phyloP scores from a whole-genome alignment of 176 grass and related monocot genomes.

The Phoenix roebelenii region DNA sequence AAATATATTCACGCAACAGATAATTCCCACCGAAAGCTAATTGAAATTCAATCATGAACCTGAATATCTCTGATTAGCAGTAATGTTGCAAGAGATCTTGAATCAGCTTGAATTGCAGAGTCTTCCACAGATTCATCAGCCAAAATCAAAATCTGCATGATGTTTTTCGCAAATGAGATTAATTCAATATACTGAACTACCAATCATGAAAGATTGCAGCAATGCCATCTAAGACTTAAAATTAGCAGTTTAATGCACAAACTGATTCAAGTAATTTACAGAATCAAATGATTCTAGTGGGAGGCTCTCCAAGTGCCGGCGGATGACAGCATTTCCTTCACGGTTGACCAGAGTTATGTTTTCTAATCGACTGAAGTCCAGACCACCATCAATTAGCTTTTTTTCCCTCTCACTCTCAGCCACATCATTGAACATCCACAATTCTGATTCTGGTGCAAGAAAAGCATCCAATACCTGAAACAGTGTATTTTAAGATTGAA shows the following conservation, averaged over 20 bases:
- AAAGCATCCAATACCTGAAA: constrained; percentile 72
- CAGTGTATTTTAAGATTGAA: constrained; percentile 20
- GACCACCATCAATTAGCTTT: constrained; percentile 46
- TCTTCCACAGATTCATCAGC: constrained; percentile 66
- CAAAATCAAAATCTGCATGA: constrained; percentile 57
- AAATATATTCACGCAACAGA: background rate
- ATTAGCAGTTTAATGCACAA: too few relatives aligned
- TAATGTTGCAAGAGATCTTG: constrained; percentile 64
- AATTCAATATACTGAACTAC: background rate
- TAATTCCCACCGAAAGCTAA: background rate
- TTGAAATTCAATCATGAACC: constrained; percentile 28
- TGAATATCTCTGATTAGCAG: constrained; percentile 67
- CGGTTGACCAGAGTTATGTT: constrained; percentile 49
- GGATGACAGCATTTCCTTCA: constrained; percentile 66
- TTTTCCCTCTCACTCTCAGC: constrained; percentile 52
- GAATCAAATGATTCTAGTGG: constrained; percentile 66
- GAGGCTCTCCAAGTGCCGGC: constrained; percentile 52
- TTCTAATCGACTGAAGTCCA: constrained; percentile 61
- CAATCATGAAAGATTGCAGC: constrained; percentile 1
- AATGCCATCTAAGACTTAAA: background rate
- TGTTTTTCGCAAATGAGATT: constrained; percentile 13
- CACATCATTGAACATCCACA: constrained; percentile 77
- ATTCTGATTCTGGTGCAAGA: constrained; percentile 45
- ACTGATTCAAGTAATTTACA: constrained; percentile 26
- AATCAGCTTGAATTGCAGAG: constrained; percentile 72